Percentiles rank a stretch among this genome's conserved stretches.
phyloP scores from a whole-genome alignment of 176 grass and related monocot species.

The Carex littledalei region DNA sequence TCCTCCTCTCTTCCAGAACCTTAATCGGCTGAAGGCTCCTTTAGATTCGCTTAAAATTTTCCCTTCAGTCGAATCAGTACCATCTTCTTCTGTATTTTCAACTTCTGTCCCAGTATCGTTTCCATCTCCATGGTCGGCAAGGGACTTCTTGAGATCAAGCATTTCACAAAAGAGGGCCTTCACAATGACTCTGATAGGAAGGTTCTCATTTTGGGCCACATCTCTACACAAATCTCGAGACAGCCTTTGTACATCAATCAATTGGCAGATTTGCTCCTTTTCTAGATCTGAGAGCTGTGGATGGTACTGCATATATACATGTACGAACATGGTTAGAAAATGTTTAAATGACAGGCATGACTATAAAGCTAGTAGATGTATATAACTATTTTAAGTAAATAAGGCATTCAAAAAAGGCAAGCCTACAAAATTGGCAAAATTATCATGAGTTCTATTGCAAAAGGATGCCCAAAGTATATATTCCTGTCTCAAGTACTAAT shows the following conservation, averaged over 20 bases:
- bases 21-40: neutral
- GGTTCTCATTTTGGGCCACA: constrained; percentile 75
- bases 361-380: neutral
- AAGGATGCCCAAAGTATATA: neutral
- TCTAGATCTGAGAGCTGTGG: constrained; percentile 64
- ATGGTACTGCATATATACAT: constrained; percentile 44
- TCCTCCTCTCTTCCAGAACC: neutral
- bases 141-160: constrained; percentile 51
- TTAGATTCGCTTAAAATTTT: neutral
- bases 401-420: neutral
- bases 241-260: constrained; percentile 83
- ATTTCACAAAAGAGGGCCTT: constrained; percentile 95
- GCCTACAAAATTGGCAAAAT: neutral
- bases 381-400: neutral
- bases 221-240: constrained; percentile 80
- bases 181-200: constrained; percentile 75
- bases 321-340: neutral
- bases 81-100: neutral
- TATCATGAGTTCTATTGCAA: neutral
- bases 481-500: neutral
- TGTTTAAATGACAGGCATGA: neutral
- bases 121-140: neutral
- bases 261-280: constrained; percentile 71
- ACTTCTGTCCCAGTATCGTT: neutral
- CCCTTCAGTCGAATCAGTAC: neutral